Evolutionary conservation across 192 early-diverging fungal species (phyloP).

Genomic region (Umbelopsis sp.): DNA sequence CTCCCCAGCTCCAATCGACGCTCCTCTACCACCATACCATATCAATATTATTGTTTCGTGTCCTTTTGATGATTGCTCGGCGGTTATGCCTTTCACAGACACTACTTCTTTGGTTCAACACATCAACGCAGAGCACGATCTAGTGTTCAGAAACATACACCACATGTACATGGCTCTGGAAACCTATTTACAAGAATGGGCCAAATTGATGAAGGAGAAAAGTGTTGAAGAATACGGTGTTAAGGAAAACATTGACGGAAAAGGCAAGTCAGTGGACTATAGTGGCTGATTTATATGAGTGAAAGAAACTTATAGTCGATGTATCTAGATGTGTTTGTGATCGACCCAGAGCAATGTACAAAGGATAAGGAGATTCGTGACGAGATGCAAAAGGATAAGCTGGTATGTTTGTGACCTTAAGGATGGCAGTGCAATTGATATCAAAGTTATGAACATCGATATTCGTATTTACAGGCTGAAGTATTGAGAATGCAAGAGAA

Average conservation of each 20-base stretch:
- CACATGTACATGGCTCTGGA: conserved; percentile 82
- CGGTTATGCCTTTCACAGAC: conserved; percentile 53
- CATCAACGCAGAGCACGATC: conserved; percentile 62
- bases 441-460: not conserved
- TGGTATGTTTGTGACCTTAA: conserved; percentile 40
- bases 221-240: conserved; percentile 38
- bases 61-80: conserved; percentile 62
- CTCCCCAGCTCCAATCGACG: conserved; percentile 33
- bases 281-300: not conserved
- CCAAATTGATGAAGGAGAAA: conserved; percentile 49
- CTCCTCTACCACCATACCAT: conserved; percentile 52
- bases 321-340: conserved; percentile 47
- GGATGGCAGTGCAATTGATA: not conserved
- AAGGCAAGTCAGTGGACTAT: conserved; percentile 1
- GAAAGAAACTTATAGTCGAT: not conserved
- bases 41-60: conserved; percentile 64
- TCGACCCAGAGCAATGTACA: conserved; percentile 58
- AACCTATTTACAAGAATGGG: conserved; percentile 76
- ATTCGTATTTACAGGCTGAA: conserved; percentile 46
- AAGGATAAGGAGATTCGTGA: conserved; percentile 73
- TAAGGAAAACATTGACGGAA: conserved; percentile 29
- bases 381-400: conserved; percentile 68
- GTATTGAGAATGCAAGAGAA: conserved; percentile 73
- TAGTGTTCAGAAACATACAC: conserved; percentile 70
- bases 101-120: conserved; percentile 69